Base-by-base conservation (phyloP, 106 monocot species). In the Alisma plantagoaquatica region DNA sequence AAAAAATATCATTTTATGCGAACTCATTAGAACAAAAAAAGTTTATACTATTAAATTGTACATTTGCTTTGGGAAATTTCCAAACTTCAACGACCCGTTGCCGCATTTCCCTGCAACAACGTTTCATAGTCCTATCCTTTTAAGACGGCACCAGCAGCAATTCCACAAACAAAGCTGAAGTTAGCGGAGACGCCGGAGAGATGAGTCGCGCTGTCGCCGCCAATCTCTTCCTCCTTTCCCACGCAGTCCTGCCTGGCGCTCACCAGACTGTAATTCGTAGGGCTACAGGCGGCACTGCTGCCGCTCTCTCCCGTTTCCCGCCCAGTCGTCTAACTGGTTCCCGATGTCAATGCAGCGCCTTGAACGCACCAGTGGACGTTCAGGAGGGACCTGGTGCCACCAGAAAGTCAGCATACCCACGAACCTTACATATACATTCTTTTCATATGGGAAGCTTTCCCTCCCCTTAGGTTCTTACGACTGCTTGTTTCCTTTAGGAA, bases 201-300 rank as follows among this genome's bases (percentile, higher is more conserved):
- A 82, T 82, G 75, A 72, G 72, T 33, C 62, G 78, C 31, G 31
- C 78, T 5, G 70, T 88, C 31, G 69, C 74, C 64, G 63, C 82
- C 45, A 78, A 70, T 22, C 25, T 78, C 49, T 60, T 75, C 70
- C 25, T 67, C n/a, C 72, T 74, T 57, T 75, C 82, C 66, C 16
- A 27, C 47, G n/a, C 45, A 41, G 28, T 49, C 10, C 58, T 69
- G 30, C 70, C 68, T 47, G 63, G 77, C 45, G 26, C 65, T 48
- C 45, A 46, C 54, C 25, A 23, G 16, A 38, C 56, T 24, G 14
- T 56, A 22, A 21, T 10, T 43, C 50, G 42, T 17, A 61, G 16
- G 29, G 33, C n/a, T 52, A 35, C 35, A 16, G 27, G 52, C 21
- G 31, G 26, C 43, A 10, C 10, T 4, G 19, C 29, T 14, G 38